Conservation (phyloP, 768 basidiomycete genomes). For the Nevesoporus exiguus region DNA sequence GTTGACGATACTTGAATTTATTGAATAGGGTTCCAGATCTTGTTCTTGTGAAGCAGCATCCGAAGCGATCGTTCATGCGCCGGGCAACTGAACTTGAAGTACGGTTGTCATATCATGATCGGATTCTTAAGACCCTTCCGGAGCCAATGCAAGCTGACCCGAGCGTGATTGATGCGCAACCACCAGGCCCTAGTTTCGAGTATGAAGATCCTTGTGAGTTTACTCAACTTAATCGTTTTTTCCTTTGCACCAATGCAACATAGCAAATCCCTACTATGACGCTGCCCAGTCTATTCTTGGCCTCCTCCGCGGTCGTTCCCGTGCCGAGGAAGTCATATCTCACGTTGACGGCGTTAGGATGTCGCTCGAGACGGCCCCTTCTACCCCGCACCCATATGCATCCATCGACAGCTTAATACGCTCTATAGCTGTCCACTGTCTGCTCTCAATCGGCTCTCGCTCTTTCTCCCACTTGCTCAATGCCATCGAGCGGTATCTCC, state of each 20-base stretch:
- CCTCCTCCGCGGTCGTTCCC: constrained; percentile 77
- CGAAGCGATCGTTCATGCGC: constrained; percentile 84
- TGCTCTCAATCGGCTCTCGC: constrained; percentile 87
- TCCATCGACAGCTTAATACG: constrained; percentile 68
- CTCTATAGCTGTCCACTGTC: constrained; percentile 80
- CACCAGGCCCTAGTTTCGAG: constrained; percentile 77
- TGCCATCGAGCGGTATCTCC: constrained; percentile 92
- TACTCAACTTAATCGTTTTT: not conserved
- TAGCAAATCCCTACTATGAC: constrained; percentile 78
- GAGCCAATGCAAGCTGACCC: constrained; percentile 70
- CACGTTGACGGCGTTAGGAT: constrained; percentile 70
- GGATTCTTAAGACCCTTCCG: constrained; percentile 86
- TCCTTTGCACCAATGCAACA: not conserved
- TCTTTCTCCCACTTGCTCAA: constrained; percentile 98
- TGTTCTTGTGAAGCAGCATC: constrained; percentile 67
- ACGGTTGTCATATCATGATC: constrained; percentile 88
- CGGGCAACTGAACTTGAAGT: constrained; percentile 87
- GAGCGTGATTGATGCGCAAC: constrained; percentile 60
- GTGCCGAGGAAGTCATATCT: constrained; percentile 73
- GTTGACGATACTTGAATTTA: not conserved
- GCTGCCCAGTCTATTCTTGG: constrained; percentile 73
- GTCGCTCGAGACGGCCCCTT: constrained; percentile 53
- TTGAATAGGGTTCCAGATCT: constrained; percentile 80
- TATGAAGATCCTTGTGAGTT: constrained; percentile 75
- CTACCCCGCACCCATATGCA: constrained; percentile 47